Evolutionary conservation across 75 land plant species (phyloP), one percentile per base, ranked within the genome.

Genomic region (Adiantum capillusveneris): DNA sequence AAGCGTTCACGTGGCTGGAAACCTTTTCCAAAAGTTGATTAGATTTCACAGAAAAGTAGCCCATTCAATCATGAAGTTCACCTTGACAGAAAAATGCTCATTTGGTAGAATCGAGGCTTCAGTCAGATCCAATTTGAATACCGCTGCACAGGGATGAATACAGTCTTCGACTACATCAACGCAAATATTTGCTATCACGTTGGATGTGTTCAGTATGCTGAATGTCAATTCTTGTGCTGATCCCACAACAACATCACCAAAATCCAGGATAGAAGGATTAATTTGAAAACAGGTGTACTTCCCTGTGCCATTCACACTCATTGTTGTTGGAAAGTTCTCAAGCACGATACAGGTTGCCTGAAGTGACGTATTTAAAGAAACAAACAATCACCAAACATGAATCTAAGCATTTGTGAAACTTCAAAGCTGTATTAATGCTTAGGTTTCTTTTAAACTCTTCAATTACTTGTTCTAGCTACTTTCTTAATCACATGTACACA

Each of bases 181-280:
- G 29, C 42, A 16, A 14, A 63, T 52, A 18, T 44, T 37, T 57
- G 73, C 73, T 21, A 36, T 30, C 12, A 70, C 67, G 16, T 57
- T 50, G 29, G 73, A 70, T 44, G 63, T 63, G 31, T 70, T 70
- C 39, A 49, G 41, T 22, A 70, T 46, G 14, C 28, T 22, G 31
- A 53, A 53, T n/a, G 43, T 25, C 55, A 70, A 28, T 48, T 70
- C 67, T 31, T 56, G 55, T 24, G 73, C 42, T 57, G 73, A 53
- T 11, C 73, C 59, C 49, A 51, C 63, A 6, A 57, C 48, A 11
- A 70, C 66, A 56, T 57, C 67, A 21, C 60, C 66, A 63, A 70
- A 70, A 7, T 63, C 60, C 34, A 70, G 45, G 0, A 56, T 53
- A 14, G 66, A 50, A 24, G 36, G 42, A 29, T 34, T 16, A 19